Percentiles rank a stretch among this genome's conserved stretches.
Evolutionary conservation across 306 rosid species (phyloP).

Genomic region (Lathyrus sativus): DNA sequence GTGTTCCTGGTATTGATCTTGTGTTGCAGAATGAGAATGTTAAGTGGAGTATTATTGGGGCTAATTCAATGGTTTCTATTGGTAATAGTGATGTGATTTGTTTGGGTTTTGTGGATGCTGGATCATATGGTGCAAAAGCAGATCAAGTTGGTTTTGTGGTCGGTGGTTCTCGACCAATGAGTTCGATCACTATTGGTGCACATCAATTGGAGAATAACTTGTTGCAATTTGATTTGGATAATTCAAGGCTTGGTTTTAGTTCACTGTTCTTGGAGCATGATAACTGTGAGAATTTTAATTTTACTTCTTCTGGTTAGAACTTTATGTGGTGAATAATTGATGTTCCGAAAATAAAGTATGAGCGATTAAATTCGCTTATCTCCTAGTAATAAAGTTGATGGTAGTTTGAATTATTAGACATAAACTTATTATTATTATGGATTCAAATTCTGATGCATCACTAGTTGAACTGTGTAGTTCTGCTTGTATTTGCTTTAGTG

Average conservation of each 20-base stretch:
- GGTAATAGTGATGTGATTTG: slow-evolving; percentile 44
- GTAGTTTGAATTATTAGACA: too few species aligned
- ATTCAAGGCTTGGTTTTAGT: slow-evolving; percentile 59
- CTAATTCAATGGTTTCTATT: slow-evolving; percentile 63
- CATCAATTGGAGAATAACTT: slow-evolving; percentile 60
- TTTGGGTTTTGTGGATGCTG: slow-evolving; percentile 65
- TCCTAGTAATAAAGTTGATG: too few species aligned
- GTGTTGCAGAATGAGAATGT: slow-evolving; percentile 54
- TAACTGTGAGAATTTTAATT: slow-evolving; percentile 63
- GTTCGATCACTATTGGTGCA: slow-evolving; percentile 62
- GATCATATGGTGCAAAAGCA: slow-evolving; percentile 29
- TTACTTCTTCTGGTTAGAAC: slow-evolving; percentile 46
- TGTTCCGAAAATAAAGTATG: too few species aligned
- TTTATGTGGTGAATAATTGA: slow-evolving; percentile 35
- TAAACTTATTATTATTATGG: too few species aligned
- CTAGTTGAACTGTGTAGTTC: too few species aligned
- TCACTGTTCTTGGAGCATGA: slow-evolving; percentile 39
- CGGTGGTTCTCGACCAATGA: slow-evolving; percentile 45
- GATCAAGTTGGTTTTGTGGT: slow-evolving; percentile 51
- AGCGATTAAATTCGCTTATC: too few species aligned
- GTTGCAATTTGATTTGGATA: slow-evolving; percentile 54
- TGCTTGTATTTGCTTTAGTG: too few species aligned
- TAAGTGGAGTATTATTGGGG: slow-evolving; percentile 52
- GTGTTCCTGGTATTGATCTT: slow-evolving; percentile 48
- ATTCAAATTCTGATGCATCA: too few species aligned